phyloP scores from a whole-genome alignment of 805 yeast species.

The Scheffersomyces amazonensis region DNA sequence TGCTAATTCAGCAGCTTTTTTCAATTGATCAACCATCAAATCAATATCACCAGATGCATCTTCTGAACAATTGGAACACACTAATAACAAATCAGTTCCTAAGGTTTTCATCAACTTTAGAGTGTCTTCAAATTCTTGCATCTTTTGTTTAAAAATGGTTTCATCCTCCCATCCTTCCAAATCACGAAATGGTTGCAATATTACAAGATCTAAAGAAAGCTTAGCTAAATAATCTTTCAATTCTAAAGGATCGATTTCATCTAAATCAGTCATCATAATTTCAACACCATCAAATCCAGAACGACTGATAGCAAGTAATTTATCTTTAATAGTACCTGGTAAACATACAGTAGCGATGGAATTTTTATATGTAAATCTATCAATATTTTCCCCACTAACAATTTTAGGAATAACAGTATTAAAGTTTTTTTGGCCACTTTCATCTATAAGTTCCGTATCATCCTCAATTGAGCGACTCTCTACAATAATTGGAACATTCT shows the following conservation, averaged over 20 bases:
- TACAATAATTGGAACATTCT: background rate
- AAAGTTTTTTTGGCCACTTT: background rate
- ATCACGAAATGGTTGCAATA: slow-evolving; percentile 14
- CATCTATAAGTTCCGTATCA: background rate
- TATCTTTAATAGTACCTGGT: slow-evolving; percentile 10
- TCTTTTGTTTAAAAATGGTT: slow-evolving; percentile 4
- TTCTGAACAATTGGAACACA: slow-evolving; percentile 11
- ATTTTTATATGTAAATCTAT: background rate
- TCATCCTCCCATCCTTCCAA: slow-evolving; percentile 10
- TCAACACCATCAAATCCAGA: slow-evolving; percentile 15
- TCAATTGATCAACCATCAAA: slow-evolving; percentile 10
- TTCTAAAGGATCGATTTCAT: slow-evolving; percentile 8
- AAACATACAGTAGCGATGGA: slow-evolving; percentile 7
- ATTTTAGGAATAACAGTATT: background rate
- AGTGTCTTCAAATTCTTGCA: slow-evolving; percentile 8
- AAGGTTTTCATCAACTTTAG: slow-evolving; percentile 6
- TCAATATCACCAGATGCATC: slow-evolving; percentile 6
- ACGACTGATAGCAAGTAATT: slow-evolving; percentile 8
- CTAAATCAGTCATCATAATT: slow-evolving; percentile 11
- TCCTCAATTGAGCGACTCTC: too few species aligned
- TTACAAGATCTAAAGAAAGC: slow-evolving; percentile 6
- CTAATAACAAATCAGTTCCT: slow-evolving; percentile 8
- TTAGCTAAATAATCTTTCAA: slow-evolving; percentile 7
- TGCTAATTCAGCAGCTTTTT: slow-evolving; percentile 11
- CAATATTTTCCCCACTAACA: background rate